These are phyloP conservation scores for Thielaviopsis punctulata DNA, from an alignment of 2,329 filamentous ascomycete genomes.

Conservation along the genomic window DNA sequence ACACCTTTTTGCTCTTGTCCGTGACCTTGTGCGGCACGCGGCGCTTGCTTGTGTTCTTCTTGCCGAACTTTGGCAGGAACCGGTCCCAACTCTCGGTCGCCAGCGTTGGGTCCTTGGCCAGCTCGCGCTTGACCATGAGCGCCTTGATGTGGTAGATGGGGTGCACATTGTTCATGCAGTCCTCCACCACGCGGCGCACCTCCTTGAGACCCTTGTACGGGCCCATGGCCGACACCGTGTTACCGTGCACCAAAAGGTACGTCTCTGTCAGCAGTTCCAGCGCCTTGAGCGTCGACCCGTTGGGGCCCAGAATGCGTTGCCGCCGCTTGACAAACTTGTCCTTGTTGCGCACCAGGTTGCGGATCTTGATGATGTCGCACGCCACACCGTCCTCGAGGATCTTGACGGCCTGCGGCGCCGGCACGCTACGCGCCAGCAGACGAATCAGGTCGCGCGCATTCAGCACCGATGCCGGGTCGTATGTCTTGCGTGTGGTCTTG, in stretches of 20 bases:
- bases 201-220: constrained; percentile 88
- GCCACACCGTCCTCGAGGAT: constrained; percentile 85
- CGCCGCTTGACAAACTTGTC: constrained; percentile 89
- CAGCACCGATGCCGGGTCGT: constrained; percentile 79
- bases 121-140: constrained; percentile 82
- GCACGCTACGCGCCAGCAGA: constrained; percentile 76
- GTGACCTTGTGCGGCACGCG: constrained; percentile 68
- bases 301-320: constrained; percentile 80
- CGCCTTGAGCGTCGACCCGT: constrained; percentile 83
- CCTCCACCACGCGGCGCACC: constrained; percentile 72
- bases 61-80: constrained; percentile 95
- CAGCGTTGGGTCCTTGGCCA: constrained; percentile 75
- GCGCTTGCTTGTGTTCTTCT: constrained; percentile 71
- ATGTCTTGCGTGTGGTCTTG: constrained; percentile 83
- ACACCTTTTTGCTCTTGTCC: constrained; percentile 85
- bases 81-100: constrained; percentile 86
- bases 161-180: constrained; percentile 95
- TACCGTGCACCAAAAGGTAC: constrained; percentile 91
- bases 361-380: constrained; percentile 91
- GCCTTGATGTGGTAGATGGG: constrained; percentile 69
- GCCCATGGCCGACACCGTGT: constrained; percentile 85
- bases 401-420: constrained; percentile 81
- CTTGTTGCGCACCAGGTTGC: constrained; percentile 78
- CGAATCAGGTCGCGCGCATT: constrained; percentile 93
- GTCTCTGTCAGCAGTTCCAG: constrained; percentile 80